Conservation (phyloP, 108 stramenopile genomes). For the Cyclotella distinguenda region DNA sequence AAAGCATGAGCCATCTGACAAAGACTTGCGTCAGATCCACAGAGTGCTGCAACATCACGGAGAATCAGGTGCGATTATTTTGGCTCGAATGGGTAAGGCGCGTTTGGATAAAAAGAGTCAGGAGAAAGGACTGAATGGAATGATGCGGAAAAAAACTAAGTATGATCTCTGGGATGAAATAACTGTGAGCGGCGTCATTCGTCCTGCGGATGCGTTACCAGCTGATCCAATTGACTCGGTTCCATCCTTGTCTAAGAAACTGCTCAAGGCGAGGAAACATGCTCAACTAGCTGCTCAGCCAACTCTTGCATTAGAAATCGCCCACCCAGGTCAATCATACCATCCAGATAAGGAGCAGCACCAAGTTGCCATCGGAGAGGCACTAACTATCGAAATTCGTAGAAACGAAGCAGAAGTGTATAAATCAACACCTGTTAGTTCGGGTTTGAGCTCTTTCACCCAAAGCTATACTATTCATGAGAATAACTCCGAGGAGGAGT, state of each 20-base stretch:
- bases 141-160: constrained; percentile 35
- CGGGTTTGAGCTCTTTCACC: constrained; percentile 73
- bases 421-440: constrained; percentile 49
- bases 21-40: constrained; percentile 59
- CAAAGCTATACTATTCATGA: constrained; percentile 56
- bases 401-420: constrained; percentile 65
- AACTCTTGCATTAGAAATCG: constrained; percentile 63
- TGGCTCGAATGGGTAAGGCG: constrained; percentile 41
- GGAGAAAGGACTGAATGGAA: constrained; percentile 36
- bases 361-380: constrained; percentile 66
- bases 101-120: constrained; percentile 34
- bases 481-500: constrained; percentile 54
- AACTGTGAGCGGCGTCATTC: no score
- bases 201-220: no score
- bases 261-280: constrained; percentile 26
- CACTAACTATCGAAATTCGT: constrained; percentile 72
- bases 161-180: constrained; percentile 78
- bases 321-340: constrained; percentile 81
- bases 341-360: constrained; percentile 73
- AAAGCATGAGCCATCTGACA: constrained; percentile 50
- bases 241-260: constrained; percentile 35
- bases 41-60: constrained; percentile 50
- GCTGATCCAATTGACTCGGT: no score
- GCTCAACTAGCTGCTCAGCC: constrained; percentile 23
- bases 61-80: constrained; percentile 28